Base-by-base conservation (phyloP, 768 basidiomycete genomes). In the Goffeauzyma gilvescens region DNA sequence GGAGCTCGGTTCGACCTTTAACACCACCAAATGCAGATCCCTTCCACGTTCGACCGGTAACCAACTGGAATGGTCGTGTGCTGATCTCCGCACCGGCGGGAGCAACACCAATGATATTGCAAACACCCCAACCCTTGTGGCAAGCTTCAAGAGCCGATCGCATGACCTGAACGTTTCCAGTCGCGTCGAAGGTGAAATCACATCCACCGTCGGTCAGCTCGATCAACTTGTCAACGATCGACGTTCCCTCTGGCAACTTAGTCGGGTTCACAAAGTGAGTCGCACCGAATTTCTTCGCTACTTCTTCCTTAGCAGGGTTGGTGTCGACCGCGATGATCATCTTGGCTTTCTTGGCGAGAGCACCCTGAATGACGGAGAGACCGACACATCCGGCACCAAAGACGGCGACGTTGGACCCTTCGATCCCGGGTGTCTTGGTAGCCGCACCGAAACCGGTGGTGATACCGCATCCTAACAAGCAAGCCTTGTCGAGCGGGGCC, bases 371-470 rank as follows among this genome's bases (percentile, higher is more conserved):
- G 48, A 83, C 79, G 36, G 89, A 87, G 25, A 98, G 78, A 40
- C 93, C 93, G 51, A 98, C 93, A 42, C 86, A 89, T 37, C 90
- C 65, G 57, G 83, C 81, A 22, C 93, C 93, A 57, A 98, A 98
- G 49, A 98, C 80, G 7, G 87, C 93, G 43, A 93, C 84, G 32
- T 71, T 76, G 18, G 84, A 85, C 28, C 71, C 79, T 70, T 78
- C 86, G 35, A 64, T 57, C 20, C 82, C 85, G 18, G 79, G 74
- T 58, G 87, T 84, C 69, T 95, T 95, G 50, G 74, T 74, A 36
- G 90, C 82, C 5, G 90, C 81, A 42, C 90, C 89, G 83, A 86
- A 96, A 14, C 89, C 89, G n/a, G 89, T 95, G 26, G 89, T 90
- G 63, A 96, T 90, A 51, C 87, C 87, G 51, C 66, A 69, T 5